phyloP scores from a whole-genome alignment of 441 rosid genomes.

The Metrosideros polymorpha region DNA sequence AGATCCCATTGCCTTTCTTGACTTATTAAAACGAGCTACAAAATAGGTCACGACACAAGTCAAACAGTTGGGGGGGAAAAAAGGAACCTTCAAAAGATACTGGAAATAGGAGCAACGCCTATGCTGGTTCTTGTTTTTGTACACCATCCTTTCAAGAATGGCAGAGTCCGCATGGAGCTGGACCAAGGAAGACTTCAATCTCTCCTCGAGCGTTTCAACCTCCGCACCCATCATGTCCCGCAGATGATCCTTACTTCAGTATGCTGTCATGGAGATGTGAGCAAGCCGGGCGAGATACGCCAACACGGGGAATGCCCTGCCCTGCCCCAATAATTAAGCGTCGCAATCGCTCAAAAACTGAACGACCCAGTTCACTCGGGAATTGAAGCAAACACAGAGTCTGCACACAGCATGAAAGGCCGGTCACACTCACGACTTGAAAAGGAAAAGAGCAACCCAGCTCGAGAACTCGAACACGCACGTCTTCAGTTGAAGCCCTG shows the following conservation, averaged over 20 bases:
- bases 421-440: neutral
- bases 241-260: neutral
- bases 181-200: slow-evolving; percentile 34
- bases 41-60: neutral
- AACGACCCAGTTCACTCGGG: neutral
- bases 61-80: neutral
- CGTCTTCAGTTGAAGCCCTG: neutral
- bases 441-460: neutral
- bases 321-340: neutral
- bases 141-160: slow-evolving; percentile 67
- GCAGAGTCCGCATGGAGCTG: slow-evolving; percentile 51
- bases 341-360: neutral
- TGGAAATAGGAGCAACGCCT: slow-evolving; percentile 81
- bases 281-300: neutral
- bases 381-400: neutral
- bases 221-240: slow-evolving; percentile 19
- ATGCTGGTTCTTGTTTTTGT: slow-evolving; percentile 94
- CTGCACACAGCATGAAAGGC: neutral
- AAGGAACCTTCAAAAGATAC: slow-evolving; percentile 62
- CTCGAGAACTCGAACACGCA: neutral
- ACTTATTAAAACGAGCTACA: neutral
- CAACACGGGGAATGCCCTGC: neutral
- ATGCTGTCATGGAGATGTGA: neutral
- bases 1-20: neutral
- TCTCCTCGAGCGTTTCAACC: slow-evolving; percentile 39